Percentiles rank a stretch among this genome's conserved stretches.
Conservation (phyloP, 768 basidiomycete species). For the Boletus reticuloceps region DNA sequence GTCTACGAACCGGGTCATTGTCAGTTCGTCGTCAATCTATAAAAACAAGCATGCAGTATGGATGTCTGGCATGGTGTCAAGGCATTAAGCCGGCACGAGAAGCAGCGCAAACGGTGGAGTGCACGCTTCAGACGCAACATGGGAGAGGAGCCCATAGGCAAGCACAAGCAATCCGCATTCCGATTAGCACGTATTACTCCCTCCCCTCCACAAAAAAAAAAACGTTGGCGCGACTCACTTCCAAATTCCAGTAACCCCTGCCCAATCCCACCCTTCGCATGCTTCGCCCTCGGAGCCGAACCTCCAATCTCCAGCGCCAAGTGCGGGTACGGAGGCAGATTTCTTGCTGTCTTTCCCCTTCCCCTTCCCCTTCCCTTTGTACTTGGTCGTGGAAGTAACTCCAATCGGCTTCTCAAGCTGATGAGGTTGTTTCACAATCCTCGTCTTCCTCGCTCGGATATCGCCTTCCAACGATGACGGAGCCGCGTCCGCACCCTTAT, state of each 20-base stretch:
- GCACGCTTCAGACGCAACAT: background rate
- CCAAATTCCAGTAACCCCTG: constrained; percentile 53
- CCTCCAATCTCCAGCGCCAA: constrained; percentile 20
- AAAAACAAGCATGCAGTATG: too few relatives aligned
- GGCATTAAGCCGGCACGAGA: background rate
- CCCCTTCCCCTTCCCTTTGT: constrained; percentile 21
- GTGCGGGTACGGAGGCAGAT: background rate
- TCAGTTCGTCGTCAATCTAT: constrained; percentile 1
- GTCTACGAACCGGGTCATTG: constrained; percentile 30
- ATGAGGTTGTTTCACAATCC: constrained; percentile 9
- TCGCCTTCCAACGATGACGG: background rate
- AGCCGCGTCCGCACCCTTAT: background rate
- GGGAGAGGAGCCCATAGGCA: too few relatives aligned
- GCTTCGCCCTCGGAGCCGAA: constrained; percentile 18
- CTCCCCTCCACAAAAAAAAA: background rate
- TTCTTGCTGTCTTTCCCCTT: background rate
- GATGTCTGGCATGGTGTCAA: background rate
- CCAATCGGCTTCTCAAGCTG: constrained; percentile 9
- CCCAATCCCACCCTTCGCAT: constrained; percentile 57
- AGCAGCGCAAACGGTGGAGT: background rate
- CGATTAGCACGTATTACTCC: too few relatives aligned
- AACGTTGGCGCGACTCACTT: constrained; percentile 34
- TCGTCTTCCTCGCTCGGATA: constrained; percentile 5
- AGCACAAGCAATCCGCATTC: too few relatives aligned
- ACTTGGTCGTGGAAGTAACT: background rate